These are phyloP conservation scores for Posidonia australis DNA, from an alignment of 106 monocot genomes.

Conservation along the genomic window DNA sequence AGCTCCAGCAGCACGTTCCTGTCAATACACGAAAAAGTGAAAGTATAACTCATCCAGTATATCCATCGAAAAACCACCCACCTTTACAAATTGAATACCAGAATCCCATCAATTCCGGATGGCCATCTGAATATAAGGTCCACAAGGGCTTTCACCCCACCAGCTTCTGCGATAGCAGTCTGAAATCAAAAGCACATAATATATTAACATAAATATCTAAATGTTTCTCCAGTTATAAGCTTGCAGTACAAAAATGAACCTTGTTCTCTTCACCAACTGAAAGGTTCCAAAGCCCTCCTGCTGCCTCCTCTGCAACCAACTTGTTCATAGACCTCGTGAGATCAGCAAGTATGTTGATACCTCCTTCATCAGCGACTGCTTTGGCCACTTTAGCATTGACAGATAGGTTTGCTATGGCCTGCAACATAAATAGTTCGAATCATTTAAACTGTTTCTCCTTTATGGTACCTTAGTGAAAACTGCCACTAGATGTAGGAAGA, in stretches of 20 bases:
- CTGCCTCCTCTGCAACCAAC: slow-evolving; percentile 96
- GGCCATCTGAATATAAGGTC: slow-evolving; percentile 95
- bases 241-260: slow-evolving; percentile 27
- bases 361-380: slow-evolving; percentile 87
- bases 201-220: neutral
- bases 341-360: slow-evolving; percentile 62
- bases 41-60: too few relatives aligned
- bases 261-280: slow-evolving; percentile 99
- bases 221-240: neutral
- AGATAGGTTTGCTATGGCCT: slow-evolving; percentile 95
- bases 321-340: slow-evolving; percentile 85
- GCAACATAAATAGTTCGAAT: slow-evolving; percentile 8
- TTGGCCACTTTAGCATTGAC: slow-evolving; percentile 98
- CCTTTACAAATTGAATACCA: slow-evolving; percentile 34
- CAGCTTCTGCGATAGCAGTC: slow-evolving; percentile 82
- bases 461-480: neutral
- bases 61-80: neutral
- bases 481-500: neutral
- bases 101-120: slow-evolving; percentile 78
- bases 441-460: neutral
- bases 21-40: slow-evolving; percentile 10
- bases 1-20: slow-evolving; percentile 99
- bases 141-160: slow-evolving; percentile 90
- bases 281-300: slow-evolving; percentile 99
- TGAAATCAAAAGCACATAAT: slow-evolving; percentile 18